Evolutionary conservation across 352 stramenopile genomes (phyloP), one percentile per base, ranked within the genome.

Genomic region (Globisporangium paddicum): DNA sequence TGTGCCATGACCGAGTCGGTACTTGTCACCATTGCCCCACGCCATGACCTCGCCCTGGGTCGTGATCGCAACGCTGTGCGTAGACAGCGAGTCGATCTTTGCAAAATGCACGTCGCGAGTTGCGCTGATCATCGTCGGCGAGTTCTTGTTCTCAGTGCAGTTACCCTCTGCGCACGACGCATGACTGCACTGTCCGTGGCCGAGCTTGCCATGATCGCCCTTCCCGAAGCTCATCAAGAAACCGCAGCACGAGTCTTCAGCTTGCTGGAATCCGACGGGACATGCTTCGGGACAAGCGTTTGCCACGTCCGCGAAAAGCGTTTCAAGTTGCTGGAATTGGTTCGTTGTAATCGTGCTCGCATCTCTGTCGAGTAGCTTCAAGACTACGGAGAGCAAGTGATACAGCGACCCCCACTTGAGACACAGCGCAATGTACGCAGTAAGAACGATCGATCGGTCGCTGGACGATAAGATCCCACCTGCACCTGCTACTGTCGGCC

Each of bases 1-100:
- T 0, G 73, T 86, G 11, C 82, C 84, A 40, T 94, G 84, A 0
- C 86, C 86, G 18, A 95, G 66, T 0, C 84, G 81, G 25, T 85
- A 93, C 57, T 93, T 93, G 53, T 93, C 84, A 0, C 86, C 86
- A 49, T 95, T 93, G 2, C 86, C 86, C 86, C 86, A 95, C 1
- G 86, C 64, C 71, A 90, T 82, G 5, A 87, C 62, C 14, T 90
- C 75, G 0, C 86, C 86, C 18, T 72, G 75, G 5, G 68, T 56
- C 1, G 82, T 89, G 41, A 93, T 81, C 0, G 78, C 84, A 11
- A 92, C 79, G 45, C 82, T 91, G 48, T 95, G 86, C 0, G 85
- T 95, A 8, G 85, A 95, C 1, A 95, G 66, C 19, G 85, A 93
- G 45, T 91, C 82, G n/a, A 95, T 85, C 51, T 85, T 88, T 1